Base-by-base conservation (phyloP, 352 stramenopile species). In the Achlya hypogyna region DNA sequence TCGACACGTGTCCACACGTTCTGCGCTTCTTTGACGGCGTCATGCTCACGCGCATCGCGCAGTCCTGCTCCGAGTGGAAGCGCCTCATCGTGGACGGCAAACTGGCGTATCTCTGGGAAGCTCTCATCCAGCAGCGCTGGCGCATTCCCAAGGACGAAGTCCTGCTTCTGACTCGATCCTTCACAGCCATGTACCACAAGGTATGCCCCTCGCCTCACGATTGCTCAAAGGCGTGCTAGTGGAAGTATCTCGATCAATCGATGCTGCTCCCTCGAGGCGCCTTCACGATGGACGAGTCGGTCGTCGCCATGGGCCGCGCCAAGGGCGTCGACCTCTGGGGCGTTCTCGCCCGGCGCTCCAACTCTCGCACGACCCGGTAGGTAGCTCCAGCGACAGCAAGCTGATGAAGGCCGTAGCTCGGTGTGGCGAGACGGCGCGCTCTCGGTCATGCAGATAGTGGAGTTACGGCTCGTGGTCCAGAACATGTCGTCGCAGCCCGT, bases 351-450 rank as follows among this genome's bases (percentile, higher is more conserved):
- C 54, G 54, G 0, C 54, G 54, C n/a, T 63, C 54, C 2, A 63
- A 63, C 27, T 63, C 54, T 0, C 54, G 54, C 54, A 63, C 54
- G 23, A 63, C 54, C 8, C 54, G 54, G 54, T 63, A 63, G 8
- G 6, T 34, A 16, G 23, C 16, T 54, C 16, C 16, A 8, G 6
- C 16, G 23, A 8, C 16, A 6, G n/a, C 20, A 25, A 14, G 20
- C 23, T 43, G 27, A 47, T 67, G 14, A 20, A 20, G 0, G n/a
- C 34, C 20, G n/a, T 67, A 67, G 45, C 14, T 56, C 60, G 4
- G 60, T 67, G 60, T 67, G 60, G 60, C 60, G 60, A 22, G 51
- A 67, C 31, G 60, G 60, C 9, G 18, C 60, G 29, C 27, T 67
- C 16, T 29, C 40, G 10, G 60, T 67, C 12, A 67, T 67, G 60